These are phyloP conservation scores for Linnemannia exigua DNA, from an alignment of 192 early-diverging fungal species.

Conservation along the genomic window DNA sequence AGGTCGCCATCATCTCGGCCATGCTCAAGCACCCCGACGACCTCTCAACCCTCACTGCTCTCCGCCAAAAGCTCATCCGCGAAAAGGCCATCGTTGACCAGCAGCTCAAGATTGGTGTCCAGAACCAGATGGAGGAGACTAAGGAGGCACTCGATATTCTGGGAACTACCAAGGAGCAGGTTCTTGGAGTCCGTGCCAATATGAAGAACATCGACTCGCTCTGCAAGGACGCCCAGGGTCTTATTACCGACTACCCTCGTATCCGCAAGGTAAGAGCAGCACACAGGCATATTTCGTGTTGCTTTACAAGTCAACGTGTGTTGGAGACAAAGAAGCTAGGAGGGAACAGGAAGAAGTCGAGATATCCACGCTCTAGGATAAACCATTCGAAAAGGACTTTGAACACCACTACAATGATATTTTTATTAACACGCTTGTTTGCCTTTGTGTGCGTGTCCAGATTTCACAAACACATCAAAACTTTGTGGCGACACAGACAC, in stretches of 20 bases:
- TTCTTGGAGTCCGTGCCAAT: conserved; percentile 73
- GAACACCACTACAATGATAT: too few relatives aligned
- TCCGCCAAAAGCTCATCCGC: conserved; percentile 87
- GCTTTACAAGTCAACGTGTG: too few relatives aligned
- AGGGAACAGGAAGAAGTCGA: too few relatives aligned
- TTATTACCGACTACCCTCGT: conserved; percentile 91
- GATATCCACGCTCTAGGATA: too few relatives aligned
- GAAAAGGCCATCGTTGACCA: conserved; percentile 95
- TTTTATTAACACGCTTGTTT: background rate
- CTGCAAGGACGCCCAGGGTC: conserved; percentile 87
- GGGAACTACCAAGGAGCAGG: conserved; percentile 73
- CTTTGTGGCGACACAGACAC: conserved; percentile 89
- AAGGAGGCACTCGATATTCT: conserved; percentile 90
- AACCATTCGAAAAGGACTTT: too few relatives aligned
- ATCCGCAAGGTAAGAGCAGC: conserved; percentile 82
- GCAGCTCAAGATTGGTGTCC: conserved; percentile 95
- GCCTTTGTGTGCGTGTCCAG: conserved; percentile 45
- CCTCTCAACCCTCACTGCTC: conserved; percentile 84
- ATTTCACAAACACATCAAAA: conserved; percentile 96
- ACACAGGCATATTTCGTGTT: background rate
- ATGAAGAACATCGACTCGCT: conserved; percentile 90
- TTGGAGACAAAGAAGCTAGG: too few relatives aligned
- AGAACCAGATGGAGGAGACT: conserved; percentile 91
- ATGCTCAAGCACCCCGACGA: conserved; percentile 96
- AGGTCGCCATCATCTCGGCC: conserved; percentile 84